These are phyloP conservation scores for Nematocida sp. DNA, from an alignment of 371 early-diverging fungal genomes.

Conservation along the genomic window DNA sequence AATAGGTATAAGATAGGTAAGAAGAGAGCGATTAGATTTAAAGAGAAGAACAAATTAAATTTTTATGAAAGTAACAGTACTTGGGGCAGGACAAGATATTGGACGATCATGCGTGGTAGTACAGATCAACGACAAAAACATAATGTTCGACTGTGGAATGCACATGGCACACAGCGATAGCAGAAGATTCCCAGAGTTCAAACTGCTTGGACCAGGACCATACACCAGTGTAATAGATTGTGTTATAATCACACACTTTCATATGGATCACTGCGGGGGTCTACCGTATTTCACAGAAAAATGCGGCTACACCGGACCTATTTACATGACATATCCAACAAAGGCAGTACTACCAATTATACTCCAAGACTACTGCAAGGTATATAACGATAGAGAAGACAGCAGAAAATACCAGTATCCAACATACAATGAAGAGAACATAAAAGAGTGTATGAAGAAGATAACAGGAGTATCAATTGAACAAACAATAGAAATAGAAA, in stretches of 20 bases:
- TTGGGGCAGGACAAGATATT: constrained; percentile 76
- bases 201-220: constrained; percentile 72
- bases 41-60: not conserved
- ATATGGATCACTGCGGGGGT: constrained; percentile 90
- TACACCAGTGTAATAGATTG: constrained; percentile 78
- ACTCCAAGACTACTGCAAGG: constrained; percentile 80
- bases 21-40: not conserved
- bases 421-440: constrained; percentile 85
- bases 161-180: constrained; percentile 94
- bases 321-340: constrained; percentile 90
- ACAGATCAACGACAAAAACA: constrained; percentile 74
- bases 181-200: constrained; percentile 87
- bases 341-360: constrained; percentile 81
- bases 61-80: constrained; percentile 59
- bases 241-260: constrained; percentile 85
- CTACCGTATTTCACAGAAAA: constrained; percentile 85
- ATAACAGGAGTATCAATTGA: constrained; percentile 75
- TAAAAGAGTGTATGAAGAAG: constrained; percentile 77
- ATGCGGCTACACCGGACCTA: constrained; percentile 82
- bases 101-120: constrained; percentile 82
- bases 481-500: constrained; percentile 61
- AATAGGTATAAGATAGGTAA: too few relatives aligned
- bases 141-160: constrained; percentile 90
- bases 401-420: constrained; percentile 71
- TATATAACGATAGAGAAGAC: constrained; percentile 71